Evolutionary conservation across 306 rosid species (phyloP), one percentile per base, ranked within the genome.

Genomic region (Vigna hirtella): DNA sequence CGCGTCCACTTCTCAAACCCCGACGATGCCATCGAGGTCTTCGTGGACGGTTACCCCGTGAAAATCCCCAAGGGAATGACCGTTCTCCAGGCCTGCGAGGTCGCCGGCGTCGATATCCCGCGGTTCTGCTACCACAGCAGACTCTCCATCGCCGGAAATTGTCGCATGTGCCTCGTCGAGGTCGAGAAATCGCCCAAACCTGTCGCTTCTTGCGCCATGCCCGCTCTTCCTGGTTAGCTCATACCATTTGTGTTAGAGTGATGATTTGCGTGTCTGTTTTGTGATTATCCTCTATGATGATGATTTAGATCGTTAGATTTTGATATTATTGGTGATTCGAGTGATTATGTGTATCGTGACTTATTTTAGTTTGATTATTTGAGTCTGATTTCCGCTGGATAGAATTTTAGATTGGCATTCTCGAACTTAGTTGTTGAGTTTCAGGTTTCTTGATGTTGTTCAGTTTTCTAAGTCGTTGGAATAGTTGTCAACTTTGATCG

Each of bases 151-250:
- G 99, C 99, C 13, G 98, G 98, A 0, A 95, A 95, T 72, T 95
- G 99, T 85, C 97, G 99, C 18, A 95, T 95, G 99, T 95, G 99
- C 63, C 98, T 95, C 42, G 99, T 95, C 59, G 99, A 93, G 91
- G 99, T 95, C 20, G 99, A 95, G 97, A 95, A 95, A 85, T 93
- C 99, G 1, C 99, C 99, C 38, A 95, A 95, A 86, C 99, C 99
- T 34, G 99, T 95, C 55, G 99, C 99, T 61, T 95, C 99, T 63
- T 95, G 99, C 50, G 99, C 99, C 87, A 95, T 95, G 99, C 99
- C 99, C n/a, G 99, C 99, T 61, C 97, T 95, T 77, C 99, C 99
- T 74, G 98, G 98, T 94, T 24, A 45, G 77, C 34, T 5, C 64
- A 9, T 62, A 57, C 6, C 32, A 16, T 55, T 9, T 57, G 3